Conservation (phyloP, 179 eudicot species). For the Carnegiea gigantea region DNA sequence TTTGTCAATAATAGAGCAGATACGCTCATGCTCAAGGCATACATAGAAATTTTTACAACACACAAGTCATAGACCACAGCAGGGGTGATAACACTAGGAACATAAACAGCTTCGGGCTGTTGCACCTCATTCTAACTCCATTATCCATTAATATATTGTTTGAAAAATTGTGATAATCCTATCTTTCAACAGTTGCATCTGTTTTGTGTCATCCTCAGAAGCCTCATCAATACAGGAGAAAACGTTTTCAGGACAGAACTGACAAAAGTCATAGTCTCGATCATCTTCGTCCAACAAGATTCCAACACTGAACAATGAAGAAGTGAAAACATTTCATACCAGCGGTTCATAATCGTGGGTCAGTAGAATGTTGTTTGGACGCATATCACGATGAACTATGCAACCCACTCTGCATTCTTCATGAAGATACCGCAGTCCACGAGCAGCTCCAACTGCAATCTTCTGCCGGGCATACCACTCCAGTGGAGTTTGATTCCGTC, state of each 20-base stretch:
- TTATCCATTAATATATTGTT: not conserved
- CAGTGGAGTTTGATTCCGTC: constrained; percentile 51
- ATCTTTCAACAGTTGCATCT: not conserved
- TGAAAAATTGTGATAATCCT: not conserved
- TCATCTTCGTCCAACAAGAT: not conserved
- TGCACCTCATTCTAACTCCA: not conserved
- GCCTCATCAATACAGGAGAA: not conserved
- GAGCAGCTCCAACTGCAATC: constrained; percentile 91
- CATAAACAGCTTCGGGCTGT: not conserved
- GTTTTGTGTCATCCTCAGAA: not conserved
- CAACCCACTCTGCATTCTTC: constrained; percentile 99
- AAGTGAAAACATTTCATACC: constrained; percentile 36
- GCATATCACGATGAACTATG: constrained; percentile 97
- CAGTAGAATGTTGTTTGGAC: constrained; percentile 92
- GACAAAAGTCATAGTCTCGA: not conserved
- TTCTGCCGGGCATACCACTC: constrained; percentile 90
- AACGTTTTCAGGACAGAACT: not conserved
- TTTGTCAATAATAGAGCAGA: not conserved
- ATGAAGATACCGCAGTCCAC: constrained; percentile 92
- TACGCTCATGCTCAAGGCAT: not conserved
- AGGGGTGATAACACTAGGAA: not conserved
- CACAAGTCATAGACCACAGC: not conserved
- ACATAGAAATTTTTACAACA: too few species aligned
- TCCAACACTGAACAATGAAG: not conserved
- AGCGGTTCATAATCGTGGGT: constrained; percentile 97